Evolutionary conservation across 495 filamentous ascomycete genomes (phyloP).

Genomic region (Hypoxylon intermedium): DNA sequence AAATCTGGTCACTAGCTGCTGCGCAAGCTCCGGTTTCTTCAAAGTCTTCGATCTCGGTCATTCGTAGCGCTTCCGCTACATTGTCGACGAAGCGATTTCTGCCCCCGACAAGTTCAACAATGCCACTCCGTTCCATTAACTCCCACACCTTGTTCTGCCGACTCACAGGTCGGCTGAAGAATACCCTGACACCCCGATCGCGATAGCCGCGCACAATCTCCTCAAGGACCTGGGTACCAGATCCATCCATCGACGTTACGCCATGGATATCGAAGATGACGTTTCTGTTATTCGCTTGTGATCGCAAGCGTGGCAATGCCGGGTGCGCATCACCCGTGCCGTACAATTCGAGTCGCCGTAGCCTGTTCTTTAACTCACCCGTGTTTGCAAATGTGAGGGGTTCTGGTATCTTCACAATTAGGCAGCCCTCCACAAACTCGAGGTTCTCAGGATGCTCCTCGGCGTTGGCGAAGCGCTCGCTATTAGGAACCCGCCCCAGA

Average conservation of each 20-base stretch:
- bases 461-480: conserved; percentile 84
- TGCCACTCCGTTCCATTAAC: conserved; percentile 79
- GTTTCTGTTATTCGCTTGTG: conserved; percentile 78
- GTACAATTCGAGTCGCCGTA: conserved; percentile 85
- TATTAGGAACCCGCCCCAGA: conserved; percentile 85
- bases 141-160: conserved; percentile 69
- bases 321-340: conserved; percentile 85
- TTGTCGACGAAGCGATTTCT: conserved; percentile 77
- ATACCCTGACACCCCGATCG: conserved; percentile 76
- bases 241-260: conserved; percentile 90
- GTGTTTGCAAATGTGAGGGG: conserved; percentile 97
- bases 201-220: conserved; percentile 87
- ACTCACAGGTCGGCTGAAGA: conserved; percentile 80
- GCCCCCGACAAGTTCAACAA: conserved; percentile 80
- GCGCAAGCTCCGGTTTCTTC: conserved; percentile 35
- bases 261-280: conserved; percentile 97
- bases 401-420: conserved; percentile 97
- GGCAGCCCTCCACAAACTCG: conserved; percentile 87
- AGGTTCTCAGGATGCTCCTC: conserved; percentile 77
- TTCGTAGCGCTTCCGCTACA: conserved; percentile 81
- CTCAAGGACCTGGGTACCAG: conserved; percentile 85
- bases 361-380: conserved; percentile 83
- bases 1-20: conserved; percentile 27
- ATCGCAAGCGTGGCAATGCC: conserved; percentile 76
- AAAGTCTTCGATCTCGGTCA: conserved; percentile 72